Conservation (phyloP, 2,329 filamentous ascomycete genomes). For the Trichophyton benhamiae region DNA sequence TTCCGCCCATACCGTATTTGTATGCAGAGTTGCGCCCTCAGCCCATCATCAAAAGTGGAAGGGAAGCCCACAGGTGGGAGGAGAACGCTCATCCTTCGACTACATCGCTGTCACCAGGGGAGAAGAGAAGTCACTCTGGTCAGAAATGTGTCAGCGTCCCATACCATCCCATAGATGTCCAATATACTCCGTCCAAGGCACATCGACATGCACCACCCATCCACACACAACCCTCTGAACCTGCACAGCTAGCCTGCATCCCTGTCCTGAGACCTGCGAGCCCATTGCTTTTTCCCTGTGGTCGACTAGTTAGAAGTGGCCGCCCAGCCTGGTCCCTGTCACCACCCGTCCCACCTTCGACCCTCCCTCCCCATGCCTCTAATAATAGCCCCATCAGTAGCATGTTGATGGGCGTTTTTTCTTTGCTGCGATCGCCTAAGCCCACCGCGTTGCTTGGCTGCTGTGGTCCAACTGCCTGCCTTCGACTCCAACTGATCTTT, state of each 20-base stretch:
- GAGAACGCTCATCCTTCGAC: not conserved
- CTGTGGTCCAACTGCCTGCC: slow-evolving; percentile 1
- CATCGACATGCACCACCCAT: not conserved
- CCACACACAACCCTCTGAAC: not conserved
- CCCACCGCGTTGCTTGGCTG: slow-evolving; percentile 3
- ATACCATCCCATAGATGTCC: not conserved
- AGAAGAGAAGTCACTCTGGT: no score
- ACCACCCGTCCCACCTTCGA: slow-evolving; percentile 11
- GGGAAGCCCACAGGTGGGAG: not conserved
- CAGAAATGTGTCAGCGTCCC: not conserved
- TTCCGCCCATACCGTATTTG: slow-evolving; percentile 1
- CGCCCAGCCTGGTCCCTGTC: slow-evolving; percentile 11
- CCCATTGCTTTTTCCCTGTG: not conserved
- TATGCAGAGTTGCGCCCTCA: not conserved
- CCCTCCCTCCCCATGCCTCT: slow-evolving; percentile 5
- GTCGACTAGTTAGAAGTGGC: slow-evolving; percentile 2
- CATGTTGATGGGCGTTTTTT: slow-evolving; percentile 1
- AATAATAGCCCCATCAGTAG: slow-evolving; percentile 5
- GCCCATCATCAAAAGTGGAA: not conserved
- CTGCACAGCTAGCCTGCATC: not conserved
- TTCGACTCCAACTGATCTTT: not conserved
- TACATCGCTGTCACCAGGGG: not conserved
- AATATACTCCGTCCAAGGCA: not conserved
- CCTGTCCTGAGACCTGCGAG: slow-evolving; percentile 4
- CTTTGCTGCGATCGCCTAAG: not conserved